Conservation (phyloP, 306 rosid species). For the Cotoneaster glaucophyllus region DNA sequence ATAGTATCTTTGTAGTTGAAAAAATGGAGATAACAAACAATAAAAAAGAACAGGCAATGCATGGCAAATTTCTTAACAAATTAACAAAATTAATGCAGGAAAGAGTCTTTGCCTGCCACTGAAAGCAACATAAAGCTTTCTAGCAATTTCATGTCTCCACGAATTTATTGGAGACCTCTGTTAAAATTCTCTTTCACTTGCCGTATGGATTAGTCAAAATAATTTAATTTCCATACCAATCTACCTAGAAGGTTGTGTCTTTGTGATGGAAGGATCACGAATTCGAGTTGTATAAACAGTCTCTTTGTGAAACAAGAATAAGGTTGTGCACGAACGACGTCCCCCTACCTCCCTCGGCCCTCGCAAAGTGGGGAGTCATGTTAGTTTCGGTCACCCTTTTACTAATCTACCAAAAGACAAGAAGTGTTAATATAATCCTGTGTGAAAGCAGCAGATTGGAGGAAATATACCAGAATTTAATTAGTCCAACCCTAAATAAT, state of each 20-base stretch:
- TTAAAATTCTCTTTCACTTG: background rate
- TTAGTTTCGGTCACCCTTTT: no score
- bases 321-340: no score
- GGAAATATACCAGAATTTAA: background rate
- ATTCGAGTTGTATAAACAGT: no score
- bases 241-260: no score
- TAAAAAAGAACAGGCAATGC: background rate
- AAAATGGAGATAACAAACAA: background rate
- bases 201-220: background rate
- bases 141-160: background rate
- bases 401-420: background rate
- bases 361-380: no score
- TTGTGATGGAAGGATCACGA: accelerated
- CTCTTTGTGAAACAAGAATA: no score
- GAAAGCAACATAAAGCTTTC: background rate
- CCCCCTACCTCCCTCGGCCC: no score
- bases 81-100: background rate
- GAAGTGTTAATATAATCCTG: background rate
- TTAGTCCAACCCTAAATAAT: background rate
- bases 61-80: background rate
- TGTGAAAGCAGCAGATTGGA: background rate
- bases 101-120: background rate
- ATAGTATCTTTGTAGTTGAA: background rate
- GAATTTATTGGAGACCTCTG: background rate
- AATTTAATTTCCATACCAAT: background rate